Conservation (phyloP, 306 rosid species). For the Cucumis sativus region Cucumber_9930_V3 NC_026661.2:11889001-11889500, state of each 20-base stretch:
- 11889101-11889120: not conserved
- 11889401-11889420: not conserved
- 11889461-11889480: not conserved
- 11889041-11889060: not conserved
- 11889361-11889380: not conserved
- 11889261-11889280: not conserved
- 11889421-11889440: not conserved
- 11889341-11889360: not conserved
- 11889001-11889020: too few species aligned
- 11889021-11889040: not conserved
- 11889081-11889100: not conserved
- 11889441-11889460: not conserved
- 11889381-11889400: not conserved
- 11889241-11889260: not conserved
- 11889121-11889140: not conserved
- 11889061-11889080: not conserved
- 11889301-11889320: not conserved
- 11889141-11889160: not conserved
- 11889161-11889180: not conserved
- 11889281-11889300: not conserved
- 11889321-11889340: not conserved
- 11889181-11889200: not conserved
- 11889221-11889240: not conserved
- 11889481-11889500: not conserved
- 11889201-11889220: not conserved